Base-by-base conservation (phyloP, 106 monocot genomes). In the Triglochin maritima region DNA sequence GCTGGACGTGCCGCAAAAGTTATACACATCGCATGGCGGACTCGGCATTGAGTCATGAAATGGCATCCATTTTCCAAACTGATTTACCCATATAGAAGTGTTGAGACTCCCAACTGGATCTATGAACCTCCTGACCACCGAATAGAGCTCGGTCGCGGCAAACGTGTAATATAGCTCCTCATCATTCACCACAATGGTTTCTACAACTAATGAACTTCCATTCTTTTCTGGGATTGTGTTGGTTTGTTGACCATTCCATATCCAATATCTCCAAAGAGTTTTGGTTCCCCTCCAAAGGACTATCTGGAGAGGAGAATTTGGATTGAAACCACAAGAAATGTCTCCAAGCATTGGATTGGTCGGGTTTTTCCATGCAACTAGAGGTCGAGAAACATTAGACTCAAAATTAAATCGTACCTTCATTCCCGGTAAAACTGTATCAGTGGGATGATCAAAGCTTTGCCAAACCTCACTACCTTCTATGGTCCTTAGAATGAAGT, bases 241-340 rank as follows among this genome's bases (percentile, higher is more conserved):
- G 52, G 81, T 77, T 9, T 57, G 47, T 5, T 71, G 56, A 4
- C 79, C 79, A 58, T 84, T 79, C 87, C 87, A 88, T 1, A 10
- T 6, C 3, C 87, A 84, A 16, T 54, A 79, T 6, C 59, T 66
- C 65, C 65, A 66, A 2, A 50, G 15, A 11, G 29, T 17, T 50
- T 16, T 8, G 4, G 65, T 16, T n/a, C 68, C 68, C 0, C 56
- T 12, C 56, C 6, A 50, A 56, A 68, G 42, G 2, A 42, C 55
- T 15, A 68, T 3, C 55, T 68, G 68, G 3, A 68, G 68, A 3
- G 45, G 55, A 5, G 70, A 59, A 9, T 10, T 49, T 3, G 59
- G 59, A 44, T 70, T 59, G 57, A 70, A 4, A 13, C 47, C 47
- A 5, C 73, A 42, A 6, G 70, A 69, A 65, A 71, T 84, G n/a